Evolutionary conservation across 2,329 filamentous ascomycete genomes (phyloP), one percentile per base, ranked within the genome.

Genomic region (Alternaria sp.): DNA sequence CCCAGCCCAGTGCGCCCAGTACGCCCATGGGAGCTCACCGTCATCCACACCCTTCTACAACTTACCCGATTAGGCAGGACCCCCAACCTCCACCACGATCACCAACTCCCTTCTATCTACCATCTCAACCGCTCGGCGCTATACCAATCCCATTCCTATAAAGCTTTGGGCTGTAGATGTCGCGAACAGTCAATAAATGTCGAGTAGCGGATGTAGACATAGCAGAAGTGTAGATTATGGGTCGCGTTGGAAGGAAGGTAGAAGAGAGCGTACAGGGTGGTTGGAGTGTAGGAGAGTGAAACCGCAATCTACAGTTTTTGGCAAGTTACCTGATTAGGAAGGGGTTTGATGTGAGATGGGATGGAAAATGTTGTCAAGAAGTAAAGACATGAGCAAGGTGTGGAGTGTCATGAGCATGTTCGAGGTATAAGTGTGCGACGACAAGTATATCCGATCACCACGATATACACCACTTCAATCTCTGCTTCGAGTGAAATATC

Each of bases 81-180:
- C 9, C 5, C 12, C 3, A 13, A 30, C 5, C 46, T 6, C 6
- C 25, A 50, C 15, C 17, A 6, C 47, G 25, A 10, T 13, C 49
- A n/a, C 12, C 12, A 40, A 17, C 36, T 11, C 36, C n/a, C 36
- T 11, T 11, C 2, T 40, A 10, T 40, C 36, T 3, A 40, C 9
- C 5, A 40, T 40, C n/a, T 17, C 15, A 40, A 11, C 36, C 36
- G 36, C 36, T 40, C 36, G 9, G 5, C 36, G 9, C 36, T 40
- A 40, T 17, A 40, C 1, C n/a, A 17, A 17, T 11, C 1, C n/a
- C 4, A 11, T 40, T 6, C 5, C 4, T 6, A 3, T 6, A 11
- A 2, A 11, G 9, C n/a, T 40, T 5, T 2, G 3, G 2, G 5
- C n/a, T 17, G 1, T 40, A 2, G n/a, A 6, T 11, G 0, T 40